Evolutionary conservation across 2,329 filamentous ascomycete genomes (phyloP), one percentile per base, ranked within the genome.

Genomic region (Elsinoe arachidis): DNA sequence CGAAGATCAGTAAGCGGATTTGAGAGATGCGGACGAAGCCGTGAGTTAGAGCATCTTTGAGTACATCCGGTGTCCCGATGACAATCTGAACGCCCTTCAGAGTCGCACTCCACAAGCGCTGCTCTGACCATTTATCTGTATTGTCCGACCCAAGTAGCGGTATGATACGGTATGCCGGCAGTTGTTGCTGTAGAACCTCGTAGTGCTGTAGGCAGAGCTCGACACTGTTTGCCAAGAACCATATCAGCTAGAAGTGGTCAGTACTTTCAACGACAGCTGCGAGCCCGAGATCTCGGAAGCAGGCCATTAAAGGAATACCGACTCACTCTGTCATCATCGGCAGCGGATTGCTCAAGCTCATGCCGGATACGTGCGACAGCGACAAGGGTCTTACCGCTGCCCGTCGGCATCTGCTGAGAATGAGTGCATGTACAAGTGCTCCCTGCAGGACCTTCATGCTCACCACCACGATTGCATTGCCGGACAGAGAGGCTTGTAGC

Each of bases 41-140:
- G 71, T 93, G 88, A 1, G 72, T 74, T 39, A 95, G 75, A 2
- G 88, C 88, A 69, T 95, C 87, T 2, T 82, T 73, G 11, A 95
- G 76, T 1, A 95, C 79, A 59, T 87, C 84, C 59, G 86, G 84
- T 0, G 90, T 93, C 0, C 87, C 90, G 1, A 95, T 78, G 4
- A 95, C 80, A n/a, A 95, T 76, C 1, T 81, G 78, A 19, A 87
- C 78, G 49, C 85, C 83, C 2, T 73, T 63, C 1, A 95, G 73
- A 1, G 86, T 76, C 0, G 74, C 76, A 58, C 87, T 76, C 90
- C 90, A 95, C 1, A 83, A 76, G 1, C 70, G 64, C 62, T 83
- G 77, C 5, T 82, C 78, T 0, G 80, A 83, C 90, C 90, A 96
- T 34, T 82, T 79, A 15, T 93, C 83, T 1, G 90, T 76, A 44